phyloP scores from a whole-genome alignment of 192 early-diverging fungal species.

The Endogone sp. region DNA sequence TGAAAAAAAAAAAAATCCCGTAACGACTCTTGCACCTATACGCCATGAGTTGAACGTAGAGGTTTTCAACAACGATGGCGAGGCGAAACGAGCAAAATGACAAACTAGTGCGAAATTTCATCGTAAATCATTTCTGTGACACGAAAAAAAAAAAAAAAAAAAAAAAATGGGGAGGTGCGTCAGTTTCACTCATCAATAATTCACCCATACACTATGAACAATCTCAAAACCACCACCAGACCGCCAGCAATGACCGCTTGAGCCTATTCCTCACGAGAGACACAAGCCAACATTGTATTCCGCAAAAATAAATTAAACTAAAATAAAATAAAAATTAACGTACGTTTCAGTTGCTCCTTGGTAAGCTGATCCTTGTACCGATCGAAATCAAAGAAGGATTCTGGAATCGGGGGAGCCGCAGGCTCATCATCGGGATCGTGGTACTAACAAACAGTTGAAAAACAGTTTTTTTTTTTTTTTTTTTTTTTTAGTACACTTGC shows the following conservation, averaged over 20 bases:
- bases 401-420: conserved; percentile 64
- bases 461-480: no score
- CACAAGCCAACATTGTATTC: background rate
- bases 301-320: background rate
- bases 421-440: conserved; percentile 72
- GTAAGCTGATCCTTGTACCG: conserved; percentile 78
- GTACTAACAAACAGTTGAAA: conserved; percentile 35
- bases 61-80: conserved; percentile 20
- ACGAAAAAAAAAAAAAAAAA: background rate
- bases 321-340: conserved; percentile 4
- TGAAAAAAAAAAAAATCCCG: background rate
- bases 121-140: conserved; percentile 23
- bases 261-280: no score
- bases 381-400: conserved; percentile 84
- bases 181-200: no score
- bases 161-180: no score
- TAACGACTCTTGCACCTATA: conserved; percentile 1
- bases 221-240: no score
- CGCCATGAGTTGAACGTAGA: background rate
- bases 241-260: no score
- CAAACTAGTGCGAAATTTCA: conserved; percentile 7
- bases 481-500: no score
- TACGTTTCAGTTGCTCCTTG: conserved; percentile 76
- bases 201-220: no score
- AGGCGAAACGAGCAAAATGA: background rate